A percentile compares a stretch with the other conserved stretches of the same genome.
These are phyloP conservation scores for Aspergillus asperescens DNA, from an alignment of 495 filamentous ascomycete species.

Conservation along the genomic window DNA sequence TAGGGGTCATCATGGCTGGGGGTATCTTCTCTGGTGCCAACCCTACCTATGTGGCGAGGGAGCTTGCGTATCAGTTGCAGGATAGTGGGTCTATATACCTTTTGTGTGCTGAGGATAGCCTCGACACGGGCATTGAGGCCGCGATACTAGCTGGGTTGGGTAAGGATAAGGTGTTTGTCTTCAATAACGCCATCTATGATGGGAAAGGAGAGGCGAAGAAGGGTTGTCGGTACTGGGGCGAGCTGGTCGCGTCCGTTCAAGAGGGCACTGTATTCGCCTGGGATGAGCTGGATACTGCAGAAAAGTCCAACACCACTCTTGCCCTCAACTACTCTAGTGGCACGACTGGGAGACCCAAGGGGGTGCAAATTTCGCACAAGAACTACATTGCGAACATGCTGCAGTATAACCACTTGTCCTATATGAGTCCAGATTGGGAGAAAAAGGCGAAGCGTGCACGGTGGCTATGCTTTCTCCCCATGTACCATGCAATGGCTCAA, in stretches of 20 bases:
- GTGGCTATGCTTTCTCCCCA: slow-evolving; percentile 61
- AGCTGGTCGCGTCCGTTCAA: slow-evolving; percentile 36
- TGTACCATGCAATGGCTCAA: slow-evolving; percentile 65
- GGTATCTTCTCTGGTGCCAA: slow-evolving; percentile 78
- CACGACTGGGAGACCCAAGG: slow-evolving; percentile 80
- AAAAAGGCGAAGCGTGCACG: slow-evolving; percentile 26
- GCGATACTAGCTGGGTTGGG: slow-evolving; percentile 36
- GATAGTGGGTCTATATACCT: slow-evolving; percentile 64
- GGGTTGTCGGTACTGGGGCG: slow-evolving; percentile 48
- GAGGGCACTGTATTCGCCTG: slow-evolving; percentile 44
- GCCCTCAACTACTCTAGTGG: slow-evolving; percentile 70
- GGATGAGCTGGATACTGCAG: slow-evolving; percentile 34
- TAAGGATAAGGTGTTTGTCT: slow-evolving; percentile 42
- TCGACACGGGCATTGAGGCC: slow-evolving; percentile 42
- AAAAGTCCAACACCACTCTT: slow-evolving; percentile 39
- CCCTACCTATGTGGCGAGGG: slow-evolving; percentile 63
- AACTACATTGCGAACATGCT: slow-evolving; percentile 68
- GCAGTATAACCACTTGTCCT: slow-evolving; percentile 45
- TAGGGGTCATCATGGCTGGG: slow-evolving; percentile 72
- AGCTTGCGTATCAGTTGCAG: slow-evolving; percentile 68
- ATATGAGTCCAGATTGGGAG: slow-evolving; percentile 45
- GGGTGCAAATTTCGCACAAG: slow-evolving; percentile 70
- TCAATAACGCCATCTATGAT: slow-evolving; percentile 43
- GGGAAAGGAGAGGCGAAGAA: slow-evolving; percentile 29
- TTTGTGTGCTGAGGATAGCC: slow-evolving; percentile 46